phyloP scores from a whole-genome alignment of 768 basidiomycete genomes.

The Termitomyces sp. region DNA sequence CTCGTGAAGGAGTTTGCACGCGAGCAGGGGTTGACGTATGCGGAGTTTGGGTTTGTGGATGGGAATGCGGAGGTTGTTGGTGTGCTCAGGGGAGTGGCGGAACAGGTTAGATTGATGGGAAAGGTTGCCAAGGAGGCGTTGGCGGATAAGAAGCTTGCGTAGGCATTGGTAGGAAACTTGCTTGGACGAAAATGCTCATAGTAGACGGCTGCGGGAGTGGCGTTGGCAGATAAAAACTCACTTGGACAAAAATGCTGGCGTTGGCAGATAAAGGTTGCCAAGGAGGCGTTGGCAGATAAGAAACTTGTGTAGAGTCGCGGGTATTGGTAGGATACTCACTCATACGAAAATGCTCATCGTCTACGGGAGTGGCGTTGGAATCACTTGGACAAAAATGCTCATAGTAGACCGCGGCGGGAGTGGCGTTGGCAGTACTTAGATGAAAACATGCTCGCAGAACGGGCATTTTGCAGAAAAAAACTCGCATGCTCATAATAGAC shows the following conservation, averaged over 20 bases:
- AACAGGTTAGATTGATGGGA: constrained; percentile 80
- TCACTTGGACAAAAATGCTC: too few species aligned
- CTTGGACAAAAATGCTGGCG: neutral
- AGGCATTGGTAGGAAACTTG: too few species aligned
- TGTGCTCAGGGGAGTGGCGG: constrained; percentile 80
- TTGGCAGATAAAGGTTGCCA: constrained; percentile 53
- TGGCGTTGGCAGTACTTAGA: too few species aligned
- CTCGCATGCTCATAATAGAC: constrained; percentile 22
- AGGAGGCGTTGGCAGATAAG: constrained; percentile 39
- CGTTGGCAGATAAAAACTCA: neutral
- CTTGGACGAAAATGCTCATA: neutral
- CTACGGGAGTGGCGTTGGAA: too few species aligned
- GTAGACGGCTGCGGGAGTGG: too few species aligned
- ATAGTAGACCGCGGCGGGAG: too few species aligned
- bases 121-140: constrained; percentile 72
- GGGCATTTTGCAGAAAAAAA: too few species aligned
- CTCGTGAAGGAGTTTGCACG: constrained; percentile 86
- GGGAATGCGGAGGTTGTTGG: constrained; percentile 83
- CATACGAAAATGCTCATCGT: neutral
- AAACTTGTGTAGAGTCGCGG: constrained; percentile 14
- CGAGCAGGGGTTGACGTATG: constrained; percentile 81
- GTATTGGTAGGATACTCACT: too few species aligned
- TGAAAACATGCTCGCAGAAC: too few species aligned
- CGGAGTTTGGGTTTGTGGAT: constrained; percentile 85
- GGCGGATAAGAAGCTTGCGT: constrained; percentile 14